Evolutionary conservation across 2,329 filamentous ascomycete species (phyloP).

Genomic region (Colletotrichum liriopes): DNA sequence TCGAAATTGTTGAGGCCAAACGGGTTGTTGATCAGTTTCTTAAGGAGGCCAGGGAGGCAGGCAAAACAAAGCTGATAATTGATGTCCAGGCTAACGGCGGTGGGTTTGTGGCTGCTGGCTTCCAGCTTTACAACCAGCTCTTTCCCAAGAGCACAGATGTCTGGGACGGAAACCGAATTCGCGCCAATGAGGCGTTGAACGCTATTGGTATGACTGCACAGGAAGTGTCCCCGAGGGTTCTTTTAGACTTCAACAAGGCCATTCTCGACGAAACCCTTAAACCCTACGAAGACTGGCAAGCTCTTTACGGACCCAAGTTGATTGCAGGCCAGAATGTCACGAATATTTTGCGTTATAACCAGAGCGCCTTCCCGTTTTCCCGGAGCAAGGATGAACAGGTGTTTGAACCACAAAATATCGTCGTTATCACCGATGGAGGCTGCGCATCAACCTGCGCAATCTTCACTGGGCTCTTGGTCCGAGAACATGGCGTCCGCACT

Average conservation of each 20-base stretch:
- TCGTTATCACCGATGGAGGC: slow-evolving; percentile 67
- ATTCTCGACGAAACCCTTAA: slow-evolving; percentile 48
- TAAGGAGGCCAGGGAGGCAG: slow-evolving; percentile 57
- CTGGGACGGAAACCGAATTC: slow-evolving; percentile 42
- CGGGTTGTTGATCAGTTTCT: slow-evolving; percentile 59
- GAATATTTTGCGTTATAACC: slow-evolving; percentile 31
- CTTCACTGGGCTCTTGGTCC: slow-evolving; percentile 69
- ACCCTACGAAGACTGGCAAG: slow-evolving; percentile 50
- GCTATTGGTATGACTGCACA: slow-evolving; percentile 34
- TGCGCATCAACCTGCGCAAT: slow-evolving; percentile 75
- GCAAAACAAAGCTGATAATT: slow-evolving; percentile 74
- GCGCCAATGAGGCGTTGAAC: slow-evolving; percentile 41
- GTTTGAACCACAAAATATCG: slow-evolving; percentile 58
- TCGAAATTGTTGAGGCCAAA: slow-evolving; percentile 43
- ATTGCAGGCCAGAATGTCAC: slow-evolving; percentile 34
- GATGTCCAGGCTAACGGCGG: slow-evolving; percentile 75
- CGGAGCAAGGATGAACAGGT: not conserved
- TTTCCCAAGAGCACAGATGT: slow-evolving; percentile 48
- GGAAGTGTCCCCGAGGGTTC: not conserved
- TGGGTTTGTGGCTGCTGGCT: slow-evolving; percentile 64
- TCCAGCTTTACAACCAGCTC: slow-evolving; percentile 63
- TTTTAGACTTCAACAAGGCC: slow-evolving; percentile 18
- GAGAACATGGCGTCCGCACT: slow-evolving; percentile 67
- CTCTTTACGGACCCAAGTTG: slow-evolving; percentile 19
- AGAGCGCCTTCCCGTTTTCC: slow-evolving; percentile 8